Evolutionary conservation across 805 yeast genomes (phyloP).

Genomic region (Kregervanrija pseudodelftensis): DNA sequence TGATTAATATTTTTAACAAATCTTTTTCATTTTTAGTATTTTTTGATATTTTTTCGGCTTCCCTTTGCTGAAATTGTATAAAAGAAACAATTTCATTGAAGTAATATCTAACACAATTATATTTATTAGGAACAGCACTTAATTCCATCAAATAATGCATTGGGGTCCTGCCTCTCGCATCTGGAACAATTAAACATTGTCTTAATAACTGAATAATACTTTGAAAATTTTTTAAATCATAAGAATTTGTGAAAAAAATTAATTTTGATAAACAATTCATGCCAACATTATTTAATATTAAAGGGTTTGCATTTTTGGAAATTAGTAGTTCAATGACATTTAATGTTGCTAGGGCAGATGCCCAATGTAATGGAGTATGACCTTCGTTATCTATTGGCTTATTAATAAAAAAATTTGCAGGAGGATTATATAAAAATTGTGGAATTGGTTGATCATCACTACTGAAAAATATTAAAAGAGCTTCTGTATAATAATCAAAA

Average conservation of each 20-base stretch:
- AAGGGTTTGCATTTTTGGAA: slow-evolving; percentile 54
- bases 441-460: slow-evolving; percentile 36
- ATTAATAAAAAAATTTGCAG: slow-evolving; percentile 56
- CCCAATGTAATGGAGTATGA: slow-evolving; percentile 81
- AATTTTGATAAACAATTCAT: slow-evolving; percentile 65
- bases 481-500: slow-evolving; percentile 33
- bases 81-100: slow-evolving; percentile 29
- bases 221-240: slow-evolving; percentile 52
- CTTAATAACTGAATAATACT: slow-evolving; percentile 53
- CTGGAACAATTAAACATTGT: slow-evolving; percentile 64
- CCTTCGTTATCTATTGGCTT: slow-evolving; percentile 74
- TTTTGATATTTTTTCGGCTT: slow-evolving; percentile 21
- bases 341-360: slow-evolving; percentile 69
- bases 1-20: slow-evolving; percentile 50
- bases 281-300: slow-evolving; percentile 47
- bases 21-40: slow-evolving; percentile 27
- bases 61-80: slow-evolving; percentile 22
- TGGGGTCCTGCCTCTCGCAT: slow-evolving; percentile 64
- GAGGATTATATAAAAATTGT: slow-evolving; percentile 43
- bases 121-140: slow-evolving; percentile 36
- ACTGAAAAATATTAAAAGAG: slow-evolving; percentile 44
- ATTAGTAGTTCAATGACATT: slow-evolving; percentile 50
- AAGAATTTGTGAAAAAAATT: slow-evolving; percentile 66
- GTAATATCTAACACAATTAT: slow-evolving; percentile 49
- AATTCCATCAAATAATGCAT: slow-evolving; percentile 59